Evolutionary conservation across 140 eudicot genomes (phyloP).

Genomic region (Erigeron philadelphicus): DNA sequence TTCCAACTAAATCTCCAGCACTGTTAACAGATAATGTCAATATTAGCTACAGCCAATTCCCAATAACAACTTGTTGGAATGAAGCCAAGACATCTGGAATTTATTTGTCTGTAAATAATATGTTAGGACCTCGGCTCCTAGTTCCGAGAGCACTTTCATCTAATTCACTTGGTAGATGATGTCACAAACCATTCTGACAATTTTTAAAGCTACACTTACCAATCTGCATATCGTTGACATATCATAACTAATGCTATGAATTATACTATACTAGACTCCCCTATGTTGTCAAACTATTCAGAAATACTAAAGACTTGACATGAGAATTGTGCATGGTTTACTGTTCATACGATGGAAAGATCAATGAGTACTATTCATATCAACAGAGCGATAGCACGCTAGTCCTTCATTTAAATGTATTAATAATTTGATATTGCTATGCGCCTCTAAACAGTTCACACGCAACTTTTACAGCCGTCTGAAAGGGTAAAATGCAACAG

Average conservation of each 20-base stretch:
- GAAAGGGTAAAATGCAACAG: background rate
- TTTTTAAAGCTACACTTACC: background rate
- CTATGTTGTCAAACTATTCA: background rate
- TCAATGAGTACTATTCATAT: background rate
- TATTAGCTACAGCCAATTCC: background rate
- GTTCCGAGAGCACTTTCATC: background rate
- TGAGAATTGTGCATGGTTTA: background rate
- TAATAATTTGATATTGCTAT: background rate
- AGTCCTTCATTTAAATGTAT: background rate
- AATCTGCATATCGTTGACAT: background rate
- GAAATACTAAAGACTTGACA: background rate
- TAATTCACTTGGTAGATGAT: background rate
- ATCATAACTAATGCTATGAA: background rate
- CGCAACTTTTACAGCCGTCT: background rate
- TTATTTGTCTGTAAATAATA: too few relatives aligned
- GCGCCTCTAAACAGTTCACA: background rate
- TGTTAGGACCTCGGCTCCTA: too few relatives aligned
- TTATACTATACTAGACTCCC: too few relatives aligned
- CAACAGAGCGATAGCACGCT: background rate
- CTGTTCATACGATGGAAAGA: background rate
- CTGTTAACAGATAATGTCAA: slow-evolving; percentile 30
- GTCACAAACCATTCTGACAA: background rate
- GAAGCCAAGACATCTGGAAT: too few relatives aligned
- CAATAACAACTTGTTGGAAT: background rate
- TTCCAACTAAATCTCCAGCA: slow-evolving; percentile 83